phyloP scores from a whole-genome alignment of 2,329 filamentous ascomycete species.

The Fusarium foetens region DNA sequence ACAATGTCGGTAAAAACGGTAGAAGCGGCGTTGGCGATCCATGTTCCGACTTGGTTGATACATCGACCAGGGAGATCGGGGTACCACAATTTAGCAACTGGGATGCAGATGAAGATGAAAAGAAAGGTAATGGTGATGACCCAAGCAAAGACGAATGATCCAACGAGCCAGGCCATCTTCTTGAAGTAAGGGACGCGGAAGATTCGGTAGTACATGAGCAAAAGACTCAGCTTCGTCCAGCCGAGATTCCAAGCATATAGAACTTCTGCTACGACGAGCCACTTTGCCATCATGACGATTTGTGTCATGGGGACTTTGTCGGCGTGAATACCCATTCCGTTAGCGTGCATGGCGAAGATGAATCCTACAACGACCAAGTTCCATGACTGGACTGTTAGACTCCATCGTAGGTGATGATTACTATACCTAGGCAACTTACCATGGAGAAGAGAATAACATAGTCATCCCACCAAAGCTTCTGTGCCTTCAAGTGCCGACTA shows the following conservation, averaged over 20 bases:
- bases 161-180: slow-evolving; percentile 54
- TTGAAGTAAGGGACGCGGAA: slow-evolving; percentile 58
- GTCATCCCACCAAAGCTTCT: slow-evolving; percentile 62
- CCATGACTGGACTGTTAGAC: slow-evolving; percentile 48
- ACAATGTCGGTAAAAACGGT: slow-evolving; percentile 59
- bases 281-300: slow-evolving; percentile 59
- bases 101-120: slow-evolving; percentile 63
- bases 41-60: slow-evolving; percentile 61
- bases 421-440: slow-evolving; percentile 44
- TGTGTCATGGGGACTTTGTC: slow-evolving; percentile 48
- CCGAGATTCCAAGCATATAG: slow-evolving; percentile 60
- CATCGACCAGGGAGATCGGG: slow-evolving; percentile 57
- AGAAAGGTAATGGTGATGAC: slow-evolving; percentile 59
- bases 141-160: slow-evolving; percentile 58
- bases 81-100: slow-evolving; percentile 61
- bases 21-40: slow-evolving; percentile 60
- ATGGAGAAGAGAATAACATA: slow-evolving; percentile 60
- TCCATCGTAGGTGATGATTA: background rate
- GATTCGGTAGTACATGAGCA: slow-evolving; percentile 65
- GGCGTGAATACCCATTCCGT: slow-evolving; percentile 60
- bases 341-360: slow-evolving; percentile 58
- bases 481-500: slow-evolving; percentile 55
- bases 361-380: slow-evolving; percentile 58
- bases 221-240: slow-evolving; percentile 61
- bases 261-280: slow-evolving; percentile 59